phyloP scores from a whole-genome alignment of 345 rosid genomes.

The Ceriops zippeliana region DNA sequence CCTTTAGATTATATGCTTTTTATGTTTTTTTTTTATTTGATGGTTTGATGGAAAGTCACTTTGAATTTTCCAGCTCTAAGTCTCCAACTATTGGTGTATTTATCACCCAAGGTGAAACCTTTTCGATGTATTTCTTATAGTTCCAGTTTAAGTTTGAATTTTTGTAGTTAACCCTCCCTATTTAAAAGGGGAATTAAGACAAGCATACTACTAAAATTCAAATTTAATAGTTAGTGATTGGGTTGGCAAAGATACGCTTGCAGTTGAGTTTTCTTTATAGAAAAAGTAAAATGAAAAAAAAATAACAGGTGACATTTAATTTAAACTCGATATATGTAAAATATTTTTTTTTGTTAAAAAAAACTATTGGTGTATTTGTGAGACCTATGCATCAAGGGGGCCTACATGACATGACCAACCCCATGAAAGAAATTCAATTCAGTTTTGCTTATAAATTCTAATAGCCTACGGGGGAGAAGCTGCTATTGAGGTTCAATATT shows the following conservation, averaged over 20 bases:
- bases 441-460: constrained; percentile 24
- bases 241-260: too few relatives aligned
- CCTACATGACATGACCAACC: constrained; percentile 3
- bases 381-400: neutral
- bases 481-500: constrained; percentile 1
- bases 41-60: constrained; percentile 20
- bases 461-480: constrained; percentile 12
- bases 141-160: too few relatives aligned
- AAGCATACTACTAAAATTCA: too few relatives aligned
- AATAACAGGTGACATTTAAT: too few relatives aligned
- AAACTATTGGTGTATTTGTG: neutral
- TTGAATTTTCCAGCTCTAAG: constrained; percentile 39
- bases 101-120: neutral
- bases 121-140: too few relatives aligned
- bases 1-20: constrained; percentile 2
- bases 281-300: too few relatives aligned
- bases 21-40: constrained; percentile 12
- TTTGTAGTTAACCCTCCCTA: too few relatives aligned
- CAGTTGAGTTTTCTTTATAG: too few relatives aligned
- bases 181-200: too few relatives aligned
- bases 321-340: too few relatives aligned
- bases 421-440: constrained; percentile 13
- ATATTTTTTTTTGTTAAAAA: too few relatives aligned
- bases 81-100: constrained; percentile 9
- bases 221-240: too few relatives aligned